These are phyloP conservation scores for Candida nonsorbophila DNA, from an alignment of 805 yeast genomes.

Conservation along the genomic window DNA sequence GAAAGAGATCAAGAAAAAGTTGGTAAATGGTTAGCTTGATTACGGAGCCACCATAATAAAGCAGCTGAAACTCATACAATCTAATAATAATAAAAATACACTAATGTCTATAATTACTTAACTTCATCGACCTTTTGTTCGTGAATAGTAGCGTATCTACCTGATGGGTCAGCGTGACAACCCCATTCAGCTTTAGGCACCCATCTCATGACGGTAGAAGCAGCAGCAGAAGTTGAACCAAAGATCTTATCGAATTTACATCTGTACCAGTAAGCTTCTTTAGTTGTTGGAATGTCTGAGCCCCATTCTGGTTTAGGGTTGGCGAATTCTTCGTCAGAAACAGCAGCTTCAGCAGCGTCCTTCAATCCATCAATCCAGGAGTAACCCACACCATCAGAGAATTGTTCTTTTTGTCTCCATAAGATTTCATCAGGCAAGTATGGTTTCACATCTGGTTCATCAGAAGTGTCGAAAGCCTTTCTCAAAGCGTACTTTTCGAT, in stretches of 20 bases:
- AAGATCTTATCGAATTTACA: conserved; percentile 90
- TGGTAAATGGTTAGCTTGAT: conserved; percentile 45
- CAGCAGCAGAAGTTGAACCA: conserved; percentile 70
- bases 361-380: conserved; percentile 98
- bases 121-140: conserved; percentile 43
- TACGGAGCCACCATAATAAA: no score
- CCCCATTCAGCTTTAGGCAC: conserved; percentile 99
- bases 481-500: conserved; percentile 95
- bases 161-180: conserved; percentile 97
- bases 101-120: no score
- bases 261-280: conserved; percentile 99
- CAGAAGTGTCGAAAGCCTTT: conserved; percentile 94
- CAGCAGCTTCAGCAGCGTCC: conserved; percentile 84
- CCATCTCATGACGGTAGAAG: conserved; percentile 98
- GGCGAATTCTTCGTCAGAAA: conserved; percentile 86
- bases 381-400: conserved; percentile 99
- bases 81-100: no score
- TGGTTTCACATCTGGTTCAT: conserved; percentile 71
- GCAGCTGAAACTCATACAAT: no score
- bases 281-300: conserved; percentile 86
- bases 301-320: conserved; percentile 97
- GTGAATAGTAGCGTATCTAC: conserved; percentile 92
- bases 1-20: conserved; percentile 39
- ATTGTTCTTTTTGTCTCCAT: conserved; percentile 99
- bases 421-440: conserved; percentile 94